Conservation (phyloP, 805 yeast species). For the Candida ortonii region DNA sequence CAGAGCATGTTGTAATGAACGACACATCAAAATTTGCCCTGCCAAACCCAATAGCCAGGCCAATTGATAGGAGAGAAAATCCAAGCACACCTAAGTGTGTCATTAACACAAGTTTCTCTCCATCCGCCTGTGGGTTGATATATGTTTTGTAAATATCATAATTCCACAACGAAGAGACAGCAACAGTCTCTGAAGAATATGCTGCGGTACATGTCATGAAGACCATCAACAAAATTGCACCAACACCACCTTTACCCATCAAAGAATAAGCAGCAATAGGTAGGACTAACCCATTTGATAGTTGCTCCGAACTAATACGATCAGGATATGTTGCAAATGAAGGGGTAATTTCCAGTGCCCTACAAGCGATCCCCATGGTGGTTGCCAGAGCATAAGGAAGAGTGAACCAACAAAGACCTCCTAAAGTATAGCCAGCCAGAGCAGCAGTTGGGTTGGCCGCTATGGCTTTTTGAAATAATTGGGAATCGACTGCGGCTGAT, state of each 20-base stretch:
- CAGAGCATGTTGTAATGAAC: conserved; percentile 50
- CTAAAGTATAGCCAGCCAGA: conserved; percentile 43
- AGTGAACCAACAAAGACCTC: conserved; percentile 45
- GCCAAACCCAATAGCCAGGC: conserved; percentile 49
- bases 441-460: conserved; percentile 41
- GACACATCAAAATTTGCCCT: conserved; percentile 52
- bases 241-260: conserved; percentile 51
- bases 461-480: conserved; percentile 38
- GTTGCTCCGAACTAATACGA: conserved; percentile 39
- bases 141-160: conserved; percentile 51
- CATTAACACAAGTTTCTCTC: conserved; percentile 43
- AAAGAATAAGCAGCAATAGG: conserved; percentile 51
- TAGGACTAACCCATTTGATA: conserved; percentile 47
- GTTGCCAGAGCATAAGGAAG: conserved; percentile 38
- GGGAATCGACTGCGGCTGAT: conserved; percentile 35
- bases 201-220: conserved; percentile 56
- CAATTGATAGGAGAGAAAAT: conserved; percentile 46
- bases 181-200: conserved; percentile 53
- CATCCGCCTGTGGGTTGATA: conserved; percentile 47
- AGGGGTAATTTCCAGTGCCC: conserved; percentile 30
- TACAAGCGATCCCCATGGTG: conserved; percentile 39
- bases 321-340: conserved; percentile 24
- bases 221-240: conserved; percentile 43
- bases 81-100: conserved; percentile 44
- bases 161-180: conserved; percentile 48